Conservation (phyloP, 1,284 basidiomycete species). For the Austroboletus niveus region DNA sequence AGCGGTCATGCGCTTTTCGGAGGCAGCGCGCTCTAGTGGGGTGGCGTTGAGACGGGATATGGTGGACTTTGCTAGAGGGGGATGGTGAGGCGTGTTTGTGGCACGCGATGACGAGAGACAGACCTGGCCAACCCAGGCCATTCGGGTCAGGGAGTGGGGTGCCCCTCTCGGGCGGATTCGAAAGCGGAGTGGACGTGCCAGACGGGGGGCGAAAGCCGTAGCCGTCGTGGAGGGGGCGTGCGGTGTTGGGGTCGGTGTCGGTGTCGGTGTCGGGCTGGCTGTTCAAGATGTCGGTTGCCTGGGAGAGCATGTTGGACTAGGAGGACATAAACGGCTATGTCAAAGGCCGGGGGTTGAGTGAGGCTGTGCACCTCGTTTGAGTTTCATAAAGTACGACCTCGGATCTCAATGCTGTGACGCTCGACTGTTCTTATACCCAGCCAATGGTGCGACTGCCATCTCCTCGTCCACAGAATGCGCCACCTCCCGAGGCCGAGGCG, state of each 20-base stretch:
- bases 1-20: constrained; percentile 76
- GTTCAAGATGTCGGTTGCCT: not conserved
- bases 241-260: too few relatives aligned
- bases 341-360: constrained; percentile 12
- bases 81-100: not conserved
- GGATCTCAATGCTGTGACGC: constrained; percentile 41
- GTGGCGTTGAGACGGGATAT: constrained; percentile 81
- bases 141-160: constrained; percentile 76
- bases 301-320: constrained; percentile 13
- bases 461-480: not conserved
- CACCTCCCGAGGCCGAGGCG: constrained; percentile 3
- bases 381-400: constrained; percentile 20
- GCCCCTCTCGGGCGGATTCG: constrained; percentile 23
- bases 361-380: constrained; percentile 29
- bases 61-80: constrained; percentile 79
- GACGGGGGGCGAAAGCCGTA: constrained; percentile 78
- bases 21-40: constrained; percentile 64
- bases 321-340: constrained; percentile 24
- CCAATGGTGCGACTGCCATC: constrained; percentile 2
- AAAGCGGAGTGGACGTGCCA: constrained; percentile 62
- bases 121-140: constrained; percentile 94
- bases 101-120: constrained; percentile 21
- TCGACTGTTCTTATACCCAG: constrained; percentile 32
- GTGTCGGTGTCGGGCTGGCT: too few relatives aligned
- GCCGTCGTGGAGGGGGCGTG: constrained; percentile 50